Base-by-base conservation (phyloP, 495 filamentous ascomycete genomes). In the Hypoxylon subgilvum region DNA sequence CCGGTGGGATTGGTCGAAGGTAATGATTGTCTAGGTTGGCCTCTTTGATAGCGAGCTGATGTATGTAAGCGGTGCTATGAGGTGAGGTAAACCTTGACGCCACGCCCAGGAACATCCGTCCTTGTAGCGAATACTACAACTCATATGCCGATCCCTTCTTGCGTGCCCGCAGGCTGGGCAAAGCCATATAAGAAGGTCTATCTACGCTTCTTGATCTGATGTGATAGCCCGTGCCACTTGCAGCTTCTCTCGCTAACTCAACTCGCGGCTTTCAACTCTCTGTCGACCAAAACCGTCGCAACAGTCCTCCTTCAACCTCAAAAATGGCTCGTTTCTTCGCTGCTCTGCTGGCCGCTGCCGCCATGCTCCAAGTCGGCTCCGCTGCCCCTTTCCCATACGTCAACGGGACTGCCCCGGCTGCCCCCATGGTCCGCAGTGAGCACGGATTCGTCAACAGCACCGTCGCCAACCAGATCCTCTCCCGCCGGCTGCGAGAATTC, bases 261-360 rank as follows among this genome's bases (percentile, higher is more conserved):
- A 27, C 36, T 47, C 28, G 56, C 42, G 46, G 50, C 35, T 38
- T 10, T 48, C 41, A 47, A 57, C 25, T 17, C 17, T 38, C 42
- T 10, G 42, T 46, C 46, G 23, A 43, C 40, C 14, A 28, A n/a
- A 43, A 40, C 39, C 13, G 32, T 65, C 50, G 46, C 19, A 38
- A 28, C 40, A 49, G 13, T 7, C 41, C 45, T 39, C 27, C 30
- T n/a, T 34, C 38, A 63, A 46, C 12, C 13, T 57, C 42, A 53
- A 30, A 40, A 23, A 69, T 69, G 66, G 66, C 66, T 53, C 60
- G 53, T 9, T 64, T 69, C 63, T 58, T 69, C 56, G 48, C 63
- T 61, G 60, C 56, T 56, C 42, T 69, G 16, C 39, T 69, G 63
- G 66, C 66, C 47, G 63, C 49, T 30, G 59, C 42, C 35, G 59